phyloP scores from a whole-genome alignment of 2,329 filamentous ascomycete genomes.

The Ampelomyces quisqualis region DNA sequence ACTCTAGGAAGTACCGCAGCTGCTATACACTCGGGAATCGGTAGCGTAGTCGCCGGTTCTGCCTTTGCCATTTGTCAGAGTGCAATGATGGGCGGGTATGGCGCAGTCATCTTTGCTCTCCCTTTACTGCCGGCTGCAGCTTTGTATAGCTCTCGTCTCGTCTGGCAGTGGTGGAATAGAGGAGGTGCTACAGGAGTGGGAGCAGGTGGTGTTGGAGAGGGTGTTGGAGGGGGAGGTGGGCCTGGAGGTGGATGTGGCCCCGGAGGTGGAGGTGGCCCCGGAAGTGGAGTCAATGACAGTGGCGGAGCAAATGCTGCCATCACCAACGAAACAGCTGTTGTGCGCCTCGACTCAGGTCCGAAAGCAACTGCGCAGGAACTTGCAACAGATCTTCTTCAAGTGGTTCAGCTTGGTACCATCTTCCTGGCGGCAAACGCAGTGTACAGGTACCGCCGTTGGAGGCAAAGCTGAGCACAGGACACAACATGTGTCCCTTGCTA shows the following conservation, averaged over 20 bases:
- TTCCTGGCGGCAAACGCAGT: background rate
- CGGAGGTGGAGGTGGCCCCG: too few relatives aligned
- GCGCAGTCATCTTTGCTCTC: slow-evolving; percentile 8
- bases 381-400: background rate
- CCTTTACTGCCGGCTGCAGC: background rate
- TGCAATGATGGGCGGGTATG: slow-evolving; percentile 29
- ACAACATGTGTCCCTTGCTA: background rate
- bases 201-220: background rate
- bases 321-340: background rate
- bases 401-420: background rate
- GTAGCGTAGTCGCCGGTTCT: slow-evolving; percentile 19
- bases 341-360: background rate
- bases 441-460: background rate
- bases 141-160: background rate
- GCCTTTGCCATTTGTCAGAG: slow-evolving; percentile 27
- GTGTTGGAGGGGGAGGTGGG: background rate
- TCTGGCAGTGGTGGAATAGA: background rate
- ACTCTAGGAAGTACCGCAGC: slow-evolving; percentile 27
- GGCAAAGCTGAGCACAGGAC: background rate
- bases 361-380: background rate
- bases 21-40: slow-evolving; percentile 21
- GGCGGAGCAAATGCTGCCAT: too few relatives aligned
- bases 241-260: too few relatives aligned
- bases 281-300: too few relatives aligned
- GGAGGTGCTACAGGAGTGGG: background rate